Base-by-base conservation (phyloP, 2,329 filamentous ascomycete genomes). In the Geoglossum cookeanum region DNA sequence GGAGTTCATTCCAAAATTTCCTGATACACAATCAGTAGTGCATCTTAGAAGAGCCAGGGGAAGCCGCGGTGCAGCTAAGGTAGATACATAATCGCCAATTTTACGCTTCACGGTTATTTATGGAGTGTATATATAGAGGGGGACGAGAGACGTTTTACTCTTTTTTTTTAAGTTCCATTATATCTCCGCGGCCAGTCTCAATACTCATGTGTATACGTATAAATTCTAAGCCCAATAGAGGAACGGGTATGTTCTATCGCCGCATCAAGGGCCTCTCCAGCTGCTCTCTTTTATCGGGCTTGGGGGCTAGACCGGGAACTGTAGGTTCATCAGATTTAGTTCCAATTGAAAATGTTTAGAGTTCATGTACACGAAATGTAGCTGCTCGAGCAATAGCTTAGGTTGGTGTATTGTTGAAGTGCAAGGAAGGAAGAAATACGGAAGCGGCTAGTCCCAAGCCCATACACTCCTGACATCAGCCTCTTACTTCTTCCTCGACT, bases 1-100 rank as follows among this genome's bases (percentile, higher is more conserved):
- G 91, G 88, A 85, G 94, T 66, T 85, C 84, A 44, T 74, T 95
- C 67, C 75, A 84, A 69, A 97, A 84, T 63, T 81, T 97, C 65
- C 65, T 95, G 22, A 84, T 87, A 78, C 85, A 95, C 70, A 97
- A 97, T 67, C 81, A 77, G 71, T 80, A 65, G 55, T 17, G 48
- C 6, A 3, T 30, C 17, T 17, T 33, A 53, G 49, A 53, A 7
- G 11, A 13, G 15, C 13, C 39, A 4, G 13, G 39, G 6, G 39
- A 15, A 42, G 11, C 11, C 39, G 39, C 4, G 3, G 39, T 15
- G 39, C 29, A 7, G 44, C 22, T 13, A 30, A 4, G 48, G 15
- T 3, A 15, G 30, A 33, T 30, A 51, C n/a, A 51, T 51, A 51
- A 49, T 32, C 47, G 47, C 47, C 3, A 49, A 22, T 22, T 49